phyloP scores from a whole-genome alignment of 2,329 filamentous ascomycete species.

The Apiospora marii region DNA sequence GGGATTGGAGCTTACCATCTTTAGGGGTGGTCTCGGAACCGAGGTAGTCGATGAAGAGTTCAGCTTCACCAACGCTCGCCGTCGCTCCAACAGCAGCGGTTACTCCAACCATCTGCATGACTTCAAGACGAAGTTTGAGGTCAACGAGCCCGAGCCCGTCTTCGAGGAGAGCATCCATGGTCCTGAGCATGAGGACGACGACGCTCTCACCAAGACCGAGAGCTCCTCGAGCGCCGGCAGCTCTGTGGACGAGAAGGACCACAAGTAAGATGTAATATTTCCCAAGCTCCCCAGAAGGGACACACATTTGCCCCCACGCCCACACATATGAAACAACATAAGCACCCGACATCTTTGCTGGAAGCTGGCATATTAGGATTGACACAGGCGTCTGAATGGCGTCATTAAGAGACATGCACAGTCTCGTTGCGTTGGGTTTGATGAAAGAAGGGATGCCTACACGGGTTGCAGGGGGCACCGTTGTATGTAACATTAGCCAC shows the following conservation, averaged over 20 bases:
- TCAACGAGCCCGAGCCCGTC: conserved; percentile 86
- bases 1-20: conserved; percentile 32
- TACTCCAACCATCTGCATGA: conserved; percentile 74
- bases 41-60: conserved; percentile 87
- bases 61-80: conserved; percentile 84
- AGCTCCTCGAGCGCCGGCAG: conserved; percentile 68
- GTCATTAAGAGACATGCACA: conserved; percentile 17
- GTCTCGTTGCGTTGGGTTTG: conserved; percentile 7
- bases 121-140: conserved; percentile 97
- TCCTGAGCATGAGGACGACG: conserved; percentile 64
- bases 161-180: conserved; percentile 90
- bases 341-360: conserved; percentile 18
- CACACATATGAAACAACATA: conserved; percentile 20
- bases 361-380: conserved; percentile 12
- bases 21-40: conserved; percentile 82
- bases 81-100: conserved; percentile 89
- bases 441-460: conserved; percentile 11
- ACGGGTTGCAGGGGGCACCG: conserved; percentile 19
- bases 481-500: conserved; percentile 27
- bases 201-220: conserved; percentile 64
- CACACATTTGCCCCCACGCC: conserved; percentile 9
- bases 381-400: conserved; percentile 11
- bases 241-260: conserved; percentile 59
- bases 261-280: conserved; percentile 29
- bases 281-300: conserved; percentile 17